Evolutionary conservation across 192 early-diverging fungal species (phyloP).

Genomic region (Coemansia erecta): DNA sequence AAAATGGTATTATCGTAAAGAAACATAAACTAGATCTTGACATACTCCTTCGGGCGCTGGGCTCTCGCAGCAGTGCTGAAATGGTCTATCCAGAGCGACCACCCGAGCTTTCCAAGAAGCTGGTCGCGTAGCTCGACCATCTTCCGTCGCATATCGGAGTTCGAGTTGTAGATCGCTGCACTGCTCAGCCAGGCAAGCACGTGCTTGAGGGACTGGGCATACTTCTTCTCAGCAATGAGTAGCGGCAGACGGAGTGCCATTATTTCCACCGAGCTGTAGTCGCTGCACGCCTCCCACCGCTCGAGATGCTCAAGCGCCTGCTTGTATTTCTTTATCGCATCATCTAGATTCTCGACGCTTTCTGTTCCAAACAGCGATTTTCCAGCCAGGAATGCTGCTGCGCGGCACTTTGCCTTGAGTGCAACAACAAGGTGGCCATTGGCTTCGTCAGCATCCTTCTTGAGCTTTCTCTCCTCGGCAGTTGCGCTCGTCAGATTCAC

Average conservation of each 20-base stretch:
- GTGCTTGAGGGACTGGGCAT: slow-evolving; percentile 60
- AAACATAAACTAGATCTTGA: neutral
- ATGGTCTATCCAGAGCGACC: slow-evolving; percentile 67
- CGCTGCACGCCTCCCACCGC: neutral
- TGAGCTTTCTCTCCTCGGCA: slow-evolving; percentile 54
- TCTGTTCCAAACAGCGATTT: slow-evolving; percentile 58
- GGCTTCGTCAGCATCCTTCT: slow-evolving; percentile 71
- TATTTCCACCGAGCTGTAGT: neutral
- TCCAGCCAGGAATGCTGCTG: slow-evolving; percentile 39
- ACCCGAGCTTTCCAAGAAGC: slow-evolving; percentile 62
- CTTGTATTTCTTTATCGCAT: slow-evolving; percentile 49
- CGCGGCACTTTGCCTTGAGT: slow-evolving; percentile 58
- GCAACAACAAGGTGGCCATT: slow-evolving; percentile 67
- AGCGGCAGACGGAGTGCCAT: neutral
- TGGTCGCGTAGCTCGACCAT: slow-evolving; percentile 54
- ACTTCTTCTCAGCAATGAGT: neutral
- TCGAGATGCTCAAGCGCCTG: neutral
- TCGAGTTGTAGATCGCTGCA: slow-evolving; percentile 48
- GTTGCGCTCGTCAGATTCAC: slow-evolving; percentile 44
- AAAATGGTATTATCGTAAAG: slow-evolving; percentile 38
- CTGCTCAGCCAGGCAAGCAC: slow-evolving; percentile 68
- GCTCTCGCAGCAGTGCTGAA: slow-evolving; percentile 3
- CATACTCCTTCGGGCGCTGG: neutral
- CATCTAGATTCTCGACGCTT: slow-evolving; percentile 48
- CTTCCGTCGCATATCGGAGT: slow-evolving; percentile 55